phyloP scores from a whole-genome alignment of 139 green algal species.

The Yamagishiella unicocca region DNA sequence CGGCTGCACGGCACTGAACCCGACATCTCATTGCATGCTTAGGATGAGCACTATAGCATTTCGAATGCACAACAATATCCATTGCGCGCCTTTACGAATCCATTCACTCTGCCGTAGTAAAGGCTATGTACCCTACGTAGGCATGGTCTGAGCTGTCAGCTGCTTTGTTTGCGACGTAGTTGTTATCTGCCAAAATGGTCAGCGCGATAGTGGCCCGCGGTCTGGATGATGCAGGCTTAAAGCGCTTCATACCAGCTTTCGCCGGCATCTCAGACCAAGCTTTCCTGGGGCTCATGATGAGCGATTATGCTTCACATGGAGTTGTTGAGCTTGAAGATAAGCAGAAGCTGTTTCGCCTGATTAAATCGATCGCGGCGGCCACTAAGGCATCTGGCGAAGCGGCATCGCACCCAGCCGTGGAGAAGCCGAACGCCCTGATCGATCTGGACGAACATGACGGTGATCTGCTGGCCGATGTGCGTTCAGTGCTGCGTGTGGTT shows the following conservation, averaged over 20 bases:
- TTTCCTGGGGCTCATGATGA: slow-evolving; percentile 73
- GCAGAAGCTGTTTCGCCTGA: slow-evolving; percentile 81
- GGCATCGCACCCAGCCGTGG: not conserved
- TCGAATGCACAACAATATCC: too few relatives aligned
- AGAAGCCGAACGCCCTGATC: slow-evolving; percentile 66
- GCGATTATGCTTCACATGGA: slow-evolving; percentile 80
- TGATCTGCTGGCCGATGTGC: slow-evolving; percentile 69
- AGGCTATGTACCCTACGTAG: too few relatives aligned
- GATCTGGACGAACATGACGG: slow-evolving; percentile 86
- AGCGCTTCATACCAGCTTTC: slow-evolving; percentile 55
- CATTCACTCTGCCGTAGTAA: too few relatives aligned
- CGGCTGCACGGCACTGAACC: too few relatives aligned
- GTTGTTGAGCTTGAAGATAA: slow-evolving; percentile 84
- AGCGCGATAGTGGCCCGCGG: not conserved
- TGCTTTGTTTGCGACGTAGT: not conserved
- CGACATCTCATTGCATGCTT: too few relatives aligned
- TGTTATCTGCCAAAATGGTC: slow-evolving; percentile 15
- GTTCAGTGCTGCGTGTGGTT: not conserved
- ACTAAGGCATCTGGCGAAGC: not conserved
- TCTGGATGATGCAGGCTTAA: slow-evolving; percentile 64
- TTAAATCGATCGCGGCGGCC: slow-evolving; percentile 56
- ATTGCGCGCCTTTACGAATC: too few relatives aligned
- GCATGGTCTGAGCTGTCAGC: too few relatives aligned
- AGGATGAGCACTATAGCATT: too few relatives aligned
- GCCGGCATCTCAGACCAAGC: slow-evolving; percentile 47